These are phyloP conservation scores for Cercospora brassicicola DNA, from an alignment of 2,329 filamentous ascomycete species.

Conservation along the genomic window DNA sequence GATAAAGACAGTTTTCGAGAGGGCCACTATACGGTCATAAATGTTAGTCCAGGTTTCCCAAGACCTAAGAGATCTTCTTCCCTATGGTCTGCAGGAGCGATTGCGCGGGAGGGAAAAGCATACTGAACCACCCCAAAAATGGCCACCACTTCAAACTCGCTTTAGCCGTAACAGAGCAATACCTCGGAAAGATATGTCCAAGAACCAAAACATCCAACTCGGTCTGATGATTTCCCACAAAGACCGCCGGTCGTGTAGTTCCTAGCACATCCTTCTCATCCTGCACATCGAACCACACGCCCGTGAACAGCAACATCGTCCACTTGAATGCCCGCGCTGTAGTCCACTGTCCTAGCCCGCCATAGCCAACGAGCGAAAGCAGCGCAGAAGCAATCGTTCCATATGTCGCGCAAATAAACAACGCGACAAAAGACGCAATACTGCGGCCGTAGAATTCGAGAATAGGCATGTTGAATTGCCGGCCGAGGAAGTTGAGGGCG, in stretches of 20 bases:
- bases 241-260: conserved; percentile 74
- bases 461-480: conserved; percentile 35
- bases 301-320: conserved; percentile 71
- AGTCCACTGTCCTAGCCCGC: conserved; percentile 81
- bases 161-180: conserved; percentile 93
- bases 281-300: conserved; percentile 73
- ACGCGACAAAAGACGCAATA: conserved; percentile 44
- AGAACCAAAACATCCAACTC: conserved; percentile 94
- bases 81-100: too few relatives aligned
- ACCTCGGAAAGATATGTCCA: conserved; percentile 81
- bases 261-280: conserved; percentile 38
- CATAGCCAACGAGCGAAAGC: conserved; percentile 69
- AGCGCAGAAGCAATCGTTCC: conserved; percentile 73
- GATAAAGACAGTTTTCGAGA: conserved; percentile 91
- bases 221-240: conserved; percentile 88
- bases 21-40: conserved; percentile 55
- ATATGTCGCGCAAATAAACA: conserved; percentile 59
- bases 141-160: conserved; percentile 74
- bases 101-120: conserved; percentile 20
- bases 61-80: too few relatives aligned
- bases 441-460: conserved; percentile 67
- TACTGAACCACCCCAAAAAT: conserved; percentile 89
- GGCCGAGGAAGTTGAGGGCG: conserved; percentile 39
- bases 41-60: conserved; percentile 6
- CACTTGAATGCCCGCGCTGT: conserved; percentile 77